phyloP scores from a whole-genome alignment of 1,284 basidiomycete species.

The Pisolithus thermaeus region DNA sequence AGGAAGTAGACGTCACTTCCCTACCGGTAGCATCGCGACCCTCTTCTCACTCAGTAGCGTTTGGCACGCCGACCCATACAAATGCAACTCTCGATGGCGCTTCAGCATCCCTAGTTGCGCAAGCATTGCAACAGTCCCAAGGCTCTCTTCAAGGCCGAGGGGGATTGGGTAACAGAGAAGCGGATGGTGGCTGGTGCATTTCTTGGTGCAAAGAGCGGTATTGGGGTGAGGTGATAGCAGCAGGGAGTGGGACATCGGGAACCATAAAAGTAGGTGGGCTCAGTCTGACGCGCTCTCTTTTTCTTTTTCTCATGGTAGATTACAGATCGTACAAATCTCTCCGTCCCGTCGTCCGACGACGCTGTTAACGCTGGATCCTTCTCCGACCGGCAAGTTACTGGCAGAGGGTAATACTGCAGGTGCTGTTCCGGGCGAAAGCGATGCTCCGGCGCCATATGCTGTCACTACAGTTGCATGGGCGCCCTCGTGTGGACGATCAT shows the following conservation, averaged over 20 bases:
- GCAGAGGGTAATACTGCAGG: slow-evolving; percentile 20
- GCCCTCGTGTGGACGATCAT: slow-evolving; percentile 84
- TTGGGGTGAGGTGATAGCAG: slow-evolving; percentile 86
- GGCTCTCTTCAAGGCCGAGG: slow-evolving; percentile 40
- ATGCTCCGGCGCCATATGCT: slow-evolving; percentile 43
- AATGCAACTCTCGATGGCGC: slow-evolving; percentile 49
- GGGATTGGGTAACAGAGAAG: slow-evolving; percentile 64
- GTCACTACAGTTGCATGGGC: slow-evolving; percentile 86
- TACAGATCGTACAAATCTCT: slow-evolving; percentile 53
- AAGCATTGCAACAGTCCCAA: slow-evolving; percentile 55
- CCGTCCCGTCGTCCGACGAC: slow-evolving; percentile 47
- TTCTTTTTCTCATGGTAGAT: background rate
- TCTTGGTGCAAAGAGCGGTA: slow-evolving; percentile 93
- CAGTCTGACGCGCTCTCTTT: background rate
- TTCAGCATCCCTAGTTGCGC: slow-evolving; percentile 53
- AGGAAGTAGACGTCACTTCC: slow-evolving; percentile 72
- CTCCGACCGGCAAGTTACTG: slow-evolving; percentile 21
- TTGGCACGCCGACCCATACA: slow-evolving; percentile 66
- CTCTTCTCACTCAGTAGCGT: slow-evolving; percentile 43
- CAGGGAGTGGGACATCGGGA: slow-evolving; percentile 65
- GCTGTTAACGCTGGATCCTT: slow-evolving; percentile 38
- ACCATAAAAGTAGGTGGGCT: slow-evolving; percentile 59
- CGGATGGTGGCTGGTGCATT: slow-evolving; percentile 87
- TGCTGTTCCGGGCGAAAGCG: slow-evolving; percentile 20
- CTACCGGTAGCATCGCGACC: slow-evolving; percentile 44